These are phyloP conservation scores for Pythium brassicae DNA, from an alignment of 352 stramenopile genomes.

Conservation along the genomic window DNA sequence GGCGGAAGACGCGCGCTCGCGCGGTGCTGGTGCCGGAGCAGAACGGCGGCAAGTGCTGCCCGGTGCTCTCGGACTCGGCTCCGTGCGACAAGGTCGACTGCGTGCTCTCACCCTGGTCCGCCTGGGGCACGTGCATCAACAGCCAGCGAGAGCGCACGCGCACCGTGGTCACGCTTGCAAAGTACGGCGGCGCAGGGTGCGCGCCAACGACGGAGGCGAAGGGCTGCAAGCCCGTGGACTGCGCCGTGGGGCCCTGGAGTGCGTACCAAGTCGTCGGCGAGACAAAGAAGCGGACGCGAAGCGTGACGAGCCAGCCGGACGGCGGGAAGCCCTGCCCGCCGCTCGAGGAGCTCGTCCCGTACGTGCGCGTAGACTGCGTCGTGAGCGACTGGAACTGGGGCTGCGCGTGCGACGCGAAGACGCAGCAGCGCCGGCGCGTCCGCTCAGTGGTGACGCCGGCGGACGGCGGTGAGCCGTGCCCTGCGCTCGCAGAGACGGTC, in stretches of 20 bases:
- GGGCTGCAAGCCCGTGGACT: conserved; percentile 36
- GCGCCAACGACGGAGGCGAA: conserved; percentile 19
- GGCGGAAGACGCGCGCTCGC: conserved; percentile 37
- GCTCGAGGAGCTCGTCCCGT: conserved; percentile 31
- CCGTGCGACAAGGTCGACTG: conserved; percentile 43
- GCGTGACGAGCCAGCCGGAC: conserved; percentile 28
- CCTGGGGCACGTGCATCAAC: conserved; percentile 33
- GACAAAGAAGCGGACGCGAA: conserved; percentile 35
- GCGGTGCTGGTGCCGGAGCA: conserved; percentile 30
- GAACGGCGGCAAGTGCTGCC: conserved; percentile 30
- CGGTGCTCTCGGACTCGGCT: conserved; percentile 18
- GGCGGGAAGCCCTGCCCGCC: conserved; percentile 40
- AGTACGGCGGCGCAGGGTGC: conserved; percentile 33
- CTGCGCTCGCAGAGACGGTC: conserved; percentile 30
- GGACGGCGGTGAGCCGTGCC: conserved; percentile 36
- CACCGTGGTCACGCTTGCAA: conserved; percentile 22
- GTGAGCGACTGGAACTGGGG: conserved; percentile 38
- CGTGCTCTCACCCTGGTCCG: conserved; percentile 34
- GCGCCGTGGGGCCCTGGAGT: conserved; percentile 30
- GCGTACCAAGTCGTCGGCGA: conserved; percentile 27
- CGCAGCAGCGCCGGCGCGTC: conserved; percentile 24
- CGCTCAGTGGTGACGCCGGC: conserved; percentile 25
- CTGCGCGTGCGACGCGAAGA: conserved; percentile 26
- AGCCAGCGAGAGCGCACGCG: conserved; percentile 31
- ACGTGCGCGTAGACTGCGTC: conserved; percentile 35